Evolutionary conservation across 768 basidiomycete genomes (phyloP).

Genomic region (Auriscalpium orientale): DNA sequence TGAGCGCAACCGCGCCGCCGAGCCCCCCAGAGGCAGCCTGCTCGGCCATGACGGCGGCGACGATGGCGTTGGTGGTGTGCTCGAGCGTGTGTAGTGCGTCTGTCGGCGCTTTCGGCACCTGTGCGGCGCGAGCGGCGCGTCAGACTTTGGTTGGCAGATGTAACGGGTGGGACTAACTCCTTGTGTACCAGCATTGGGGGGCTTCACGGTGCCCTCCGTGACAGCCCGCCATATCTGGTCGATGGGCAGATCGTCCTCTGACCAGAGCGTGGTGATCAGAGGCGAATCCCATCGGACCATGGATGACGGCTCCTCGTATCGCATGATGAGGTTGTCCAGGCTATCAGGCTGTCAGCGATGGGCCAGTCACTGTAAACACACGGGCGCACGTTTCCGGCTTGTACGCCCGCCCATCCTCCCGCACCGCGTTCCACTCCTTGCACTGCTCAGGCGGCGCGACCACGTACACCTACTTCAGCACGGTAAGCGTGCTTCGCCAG

Average conservation of each 20-base stretch:
- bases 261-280: slow-evolving; percentile 76
- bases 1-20: slow-evolving; percentile 45
- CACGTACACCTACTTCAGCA: slow-evolving; percentile 56
- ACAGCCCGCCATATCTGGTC: slow-evolving; percentile 76
- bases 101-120: slow-evolving; percentile 79
- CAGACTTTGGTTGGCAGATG: neutral
- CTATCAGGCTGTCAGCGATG: slow-evolving; percentile 30
- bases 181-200: slow-evolving; percentile 80
- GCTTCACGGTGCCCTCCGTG: slow-evolving; percentile 72
- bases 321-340: slow-evolving; percentile 76
- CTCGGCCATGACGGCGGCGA: slow-evolving; percentile 62
- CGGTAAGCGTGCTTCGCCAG: neutral
- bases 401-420: slow-evolving; percentile 47
- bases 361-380: neutral
- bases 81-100: slow-evolving; percentile 87
- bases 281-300: slow-evolving; percentile 99
- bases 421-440: slow-evolving; percentile 60
- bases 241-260: slow-evolving; percentile 56
- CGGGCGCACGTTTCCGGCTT: slow-evolving; percentile 56
- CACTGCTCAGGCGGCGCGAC: slow-evolving; percentile 70
- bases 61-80: slow-evolving; percentile 60
- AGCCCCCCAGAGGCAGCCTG: slow-evolving; percentile 46
- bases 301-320: slow-evolving; percentile 94
- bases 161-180: slow-evolving; percentile 38
- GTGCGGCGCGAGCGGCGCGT: neutral